phyloP scores from a whole-genome alignment of 2,329 filamentous ascomycete genomes.

The Botrytis elliptica region DNA sequence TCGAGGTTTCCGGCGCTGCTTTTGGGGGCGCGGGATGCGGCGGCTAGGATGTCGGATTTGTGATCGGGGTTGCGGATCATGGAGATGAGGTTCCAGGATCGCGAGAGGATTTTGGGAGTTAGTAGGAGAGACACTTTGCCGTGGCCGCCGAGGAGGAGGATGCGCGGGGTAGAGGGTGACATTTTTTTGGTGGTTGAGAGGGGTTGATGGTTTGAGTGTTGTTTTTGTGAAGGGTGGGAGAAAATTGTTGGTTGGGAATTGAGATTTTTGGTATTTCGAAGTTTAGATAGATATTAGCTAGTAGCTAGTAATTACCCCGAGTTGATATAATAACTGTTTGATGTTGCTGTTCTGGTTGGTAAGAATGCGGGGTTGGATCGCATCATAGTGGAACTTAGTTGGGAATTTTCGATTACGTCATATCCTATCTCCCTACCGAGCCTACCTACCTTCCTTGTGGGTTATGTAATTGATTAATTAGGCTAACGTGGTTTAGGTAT shows the following conservation, averaged over 20 bases:
- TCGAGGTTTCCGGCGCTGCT: conserved; percentile 57
- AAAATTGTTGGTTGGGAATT: background rate
- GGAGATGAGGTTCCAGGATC: conserved; percentile 75
- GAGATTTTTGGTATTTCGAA: background rate
- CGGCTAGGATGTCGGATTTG: conserved; percentile 56
- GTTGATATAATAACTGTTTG: background rate
- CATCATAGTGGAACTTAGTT: background rate
- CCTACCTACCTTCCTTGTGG: too few relatives aligned
- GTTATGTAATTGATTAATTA: too few relatives aligned
- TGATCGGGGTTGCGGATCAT: conserved; percentile 74
- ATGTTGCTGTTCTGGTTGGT: background rate
- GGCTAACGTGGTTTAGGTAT: too few relatives aligned
- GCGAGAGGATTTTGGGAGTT: conserved; percentile 72
- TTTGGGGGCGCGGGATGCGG: conserved; percentile 42
- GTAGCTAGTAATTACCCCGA: background rate
- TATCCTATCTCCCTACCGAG: too few relatives aligned
- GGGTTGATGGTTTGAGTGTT: background rate
- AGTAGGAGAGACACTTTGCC: conserved; percentile 74
- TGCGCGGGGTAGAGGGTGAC: conserved; percentile 22
- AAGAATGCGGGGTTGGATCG: background rate
- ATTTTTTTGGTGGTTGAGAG: background rate
- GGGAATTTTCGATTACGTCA: too few relatives aligned
- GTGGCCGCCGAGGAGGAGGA: conserved; percentile 70
- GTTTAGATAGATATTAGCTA: background rate
- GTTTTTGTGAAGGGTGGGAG: background rate